Conservation (phyloP, 805 yeast genomes). For the Groenewaldozyma tartarivorans region DNA sequence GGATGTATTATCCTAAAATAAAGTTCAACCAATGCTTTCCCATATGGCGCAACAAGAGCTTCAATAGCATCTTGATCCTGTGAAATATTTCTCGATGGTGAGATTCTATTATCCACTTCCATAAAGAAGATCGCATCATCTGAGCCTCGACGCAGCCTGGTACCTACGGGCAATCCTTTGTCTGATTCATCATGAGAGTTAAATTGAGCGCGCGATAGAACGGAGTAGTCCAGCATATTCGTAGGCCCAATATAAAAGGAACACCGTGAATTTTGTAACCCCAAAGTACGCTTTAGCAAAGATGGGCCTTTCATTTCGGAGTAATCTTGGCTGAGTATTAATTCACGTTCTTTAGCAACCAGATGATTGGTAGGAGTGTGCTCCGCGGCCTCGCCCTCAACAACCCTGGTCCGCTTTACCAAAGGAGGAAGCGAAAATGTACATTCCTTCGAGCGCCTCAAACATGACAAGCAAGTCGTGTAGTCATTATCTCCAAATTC, state of each 20-base stretch:
- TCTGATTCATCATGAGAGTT: constrained; percentile 54
- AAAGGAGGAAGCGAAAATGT: constrained; percentile 47
- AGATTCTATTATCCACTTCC: constrained; percentile 56
- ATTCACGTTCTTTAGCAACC: not conserved
- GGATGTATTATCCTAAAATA: constrained; percentile 84
- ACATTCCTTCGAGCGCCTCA: constrained; percentile 59
- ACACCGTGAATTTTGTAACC: constrained; percentile 61
- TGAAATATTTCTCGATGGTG: constrained; percentile 42
- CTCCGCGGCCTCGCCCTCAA: not conserved
- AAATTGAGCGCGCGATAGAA: constrained; percentile 49
- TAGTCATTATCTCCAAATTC: constrained; percentile 42
- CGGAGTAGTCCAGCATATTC: constrained; percentile 68
- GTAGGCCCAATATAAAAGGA: constrained; percentile 83
- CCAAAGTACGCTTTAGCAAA: constrained; percentile 4
- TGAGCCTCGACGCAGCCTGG: constrained; percentile 69
- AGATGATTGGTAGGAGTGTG: not conserved
- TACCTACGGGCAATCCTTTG: constrained; percentile 55
- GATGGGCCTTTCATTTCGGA: constrained; percentile 5
- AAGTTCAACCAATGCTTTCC: constrained; percentile 54
- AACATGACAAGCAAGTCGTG: constrained; percentile 61
- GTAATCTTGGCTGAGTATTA: constrained; percentile 3
- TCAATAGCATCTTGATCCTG: constrained; percentile 76
- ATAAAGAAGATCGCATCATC: constrained; percentile 63
- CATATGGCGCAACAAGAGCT: constrained; percentile 79
- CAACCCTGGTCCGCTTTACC: constrained; percentile 22